These are phyloP conservation scores for Mucor sp. DNA, from an alignment of 371 early-diverging fungal species.

Conservation along the genomic window DNA sequence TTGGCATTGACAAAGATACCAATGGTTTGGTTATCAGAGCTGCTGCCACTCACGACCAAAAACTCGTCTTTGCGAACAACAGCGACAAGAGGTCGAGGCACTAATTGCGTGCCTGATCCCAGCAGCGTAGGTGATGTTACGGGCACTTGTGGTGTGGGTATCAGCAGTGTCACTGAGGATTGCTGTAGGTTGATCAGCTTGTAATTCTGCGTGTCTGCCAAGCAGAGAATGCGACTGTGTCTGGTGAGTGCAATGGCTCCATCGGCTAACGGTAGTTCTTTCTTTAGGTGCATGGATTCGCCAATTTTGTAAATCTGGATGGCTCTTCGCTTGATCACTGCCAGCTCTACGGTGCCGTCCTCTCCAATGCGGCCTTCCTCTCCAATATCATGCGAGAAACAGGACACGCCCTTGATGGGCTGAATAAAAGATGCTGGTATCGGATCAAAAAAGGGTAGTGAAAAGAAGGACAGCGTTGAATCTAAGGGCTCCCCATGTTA, in stretches of 20 bases:
- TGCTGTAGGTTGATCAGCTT: slow-evolving; percentile 61
- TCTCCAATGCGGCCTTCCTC: slow-evolving; percentile 60
- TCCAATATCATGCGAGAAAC: slow-evolving; percentile 62
- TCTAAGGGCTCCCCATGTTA: slow-evolving; percentile 36
- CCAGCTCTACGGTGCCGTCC: slow-evolving; percentile 64
- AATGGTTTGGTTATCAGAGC: slow-evolving; percentile 55
- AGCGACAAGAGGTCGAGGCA: slow-evolving; percentile 63
- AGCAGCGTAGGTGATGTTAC: slow-evolving; percentile 35
- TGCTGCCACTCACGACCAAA: slow-evolving; percentile 66
- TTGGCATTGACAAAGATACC: slow-evolving; percentile 73
- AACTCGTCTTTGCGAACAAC: slow-evolving; percentile 72
- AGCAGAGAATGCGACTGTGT: slow-evolving; percentile 57
- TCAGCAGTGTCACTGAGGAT: slow-evolving; percentile 55
- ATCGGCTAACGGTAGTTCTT: slow-evolving; percentile 69
- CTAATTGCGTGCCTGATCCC: slow-evolving; percentile 35
- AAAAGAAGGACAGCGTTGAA: slow-evolving; percentile 65
- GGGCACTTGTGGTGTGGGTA: slow-evolving; percentile 58
- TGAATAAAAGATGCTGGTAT: slow-evolving; percentile 53
- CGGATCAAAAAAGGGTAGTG: slow-evolving; percentile 63
- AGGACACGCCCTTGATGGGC: slow-evolving; percentile 69
- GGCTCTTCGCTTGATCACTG: slow-evolving; percentile 63
- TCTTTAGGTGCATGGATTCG: slow-evolving; percentile 50
- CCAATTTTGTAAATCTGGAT: slow-evolving; percentile 62
- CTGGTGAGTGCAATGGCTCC: slow-evolving; percentile 62
- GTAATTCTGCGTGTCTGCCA: slow-evolving; percentile 69